Base-by-base conservation (phyloP, 331 rosid genomes). In the Malus hybrid region DNA sequence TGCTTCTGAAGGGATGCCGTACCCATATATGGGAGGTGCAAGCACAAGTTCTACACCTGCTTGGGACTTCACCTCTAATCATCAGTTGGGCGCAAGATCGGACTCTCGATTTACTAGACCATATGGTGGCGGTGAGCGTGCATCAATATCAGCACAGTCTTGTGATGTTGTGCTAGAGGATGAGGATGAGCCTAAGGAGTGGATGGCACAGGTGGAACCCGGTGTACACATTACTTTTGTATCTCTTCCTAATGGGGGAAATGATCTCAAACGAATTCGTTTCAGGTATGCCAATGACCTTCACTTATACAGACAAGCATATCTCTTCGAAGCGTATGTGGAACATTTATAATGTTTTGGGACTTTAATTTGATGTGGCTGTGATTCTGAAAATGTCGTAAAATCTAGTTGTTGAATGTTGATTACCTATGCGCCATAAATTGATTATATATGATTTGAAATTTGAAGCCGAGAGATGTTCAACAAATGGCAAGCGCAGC, bases 171-270 rank as follows among this genome's bases (percentile, higher is more conserved):
- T 85, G 70, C 69, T 86, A 61, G 90, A 90, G 65, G 90, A 90
- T 31, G 93, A 82, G 70, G 90, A 81, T 50, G 96, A 85, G 57
- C 83, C 90, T 39, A 86, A 84, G 82, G 90, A 84, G 87, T 95
- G 99, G 99, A 83, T 92, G 90, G 97, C 97, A 20, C 97, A 95
- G 69, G 97, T 89, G 61, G 99, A 95, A 80, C 99, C 99, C 5
- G 99, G 99, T 1, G 89, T 95, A 78, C 89, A 85, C 79, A 87
- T 95, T 55, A 88, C 93, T 67, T 92, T 95, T 61, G 88, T 89
- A 64, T 83, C 99, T 63, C 97, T 95, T 77, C 91, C 99, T 71
- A 85, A 83, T 82, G 99, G 99, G 0, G 99, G 96, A 46, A 90
- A 95, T 83, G 96, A 90, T 78, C 93, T 95, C 44, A 88, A 85